phyloP scores from a whole-genome alignment of 2,329 filamentous ascomycete genomes.

The Talaromyces pinophilus region DNA sequence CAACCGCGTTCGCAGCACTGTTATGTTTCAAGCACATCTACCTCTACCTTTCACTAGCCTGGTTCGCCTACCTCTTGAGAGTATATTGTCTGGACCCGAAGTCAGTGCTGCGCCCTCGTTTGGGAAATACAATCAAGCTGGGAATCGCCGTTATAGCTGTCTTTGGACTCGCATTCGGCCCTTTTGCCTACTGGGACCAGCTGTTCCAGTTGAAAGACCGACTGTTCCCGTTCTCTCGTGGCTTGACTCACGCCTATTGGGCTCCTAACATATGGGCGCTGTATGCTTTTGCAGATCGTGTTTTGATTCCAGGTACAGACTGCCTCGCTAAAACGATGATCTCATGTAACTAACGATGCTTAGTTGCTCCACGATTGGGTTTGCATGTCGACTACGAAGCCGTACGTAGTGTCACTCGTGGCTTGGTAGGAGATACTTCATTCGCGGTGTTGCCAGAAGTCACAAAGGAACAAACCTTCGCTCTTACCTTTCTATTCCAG shows the following conservation, averaged over 20 bases:
- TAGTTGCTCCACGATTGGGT: constrained; percentile 79
- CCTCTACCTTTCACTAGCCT: constrained; percentile 91
- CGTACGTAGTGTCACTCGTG: constrained; percentile 84
- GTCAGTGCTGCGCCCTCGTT: constrained; percentile 72
- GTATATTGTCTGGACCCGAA: constrained; percentile 80
- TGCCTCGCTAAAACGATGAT: not conserved
- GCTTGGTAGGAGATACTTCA: constrained; percentile 86
- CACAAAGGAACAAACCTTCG: constrained; percentile 75
- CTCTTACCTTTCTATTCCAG: constrained; percentile 80
- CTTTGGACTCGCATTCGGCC: constrained; percentile 81
- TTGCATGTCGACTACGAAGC: constrained; percentile 72
- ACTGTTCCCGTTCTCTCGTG: constrained; percentile 90
- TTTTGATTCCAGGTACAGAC: constrained; percentile 73
- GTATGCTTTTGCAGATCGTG: constrained; percentile 86
- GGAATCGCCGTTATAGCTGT: constrained; percentile 70
- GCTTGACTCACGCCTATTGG: constrained; percentile 97
- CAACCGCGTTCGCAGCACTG: constrained; percentile 77
- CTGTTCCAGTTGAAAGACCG: constrained; percentile 79
- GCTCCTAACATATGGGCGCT: constrained; percentile 96
- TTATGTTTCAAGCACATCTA: constrained; percentile 98
- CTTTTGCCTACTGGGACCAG: constrained; percentile 79
- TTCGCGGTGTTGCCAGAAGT: constrained; percentile 93
- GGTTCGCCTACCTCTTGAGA: constrained; percentile 90
- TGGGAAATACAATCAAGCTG: constrained; percentile 80
- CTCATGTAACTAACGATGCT: constrained; percentile 23